phyloP scores from a whole-genome alignment of 2,329 filamentous ascomycete genomes.

The Trichoderma sp. region DNA sequence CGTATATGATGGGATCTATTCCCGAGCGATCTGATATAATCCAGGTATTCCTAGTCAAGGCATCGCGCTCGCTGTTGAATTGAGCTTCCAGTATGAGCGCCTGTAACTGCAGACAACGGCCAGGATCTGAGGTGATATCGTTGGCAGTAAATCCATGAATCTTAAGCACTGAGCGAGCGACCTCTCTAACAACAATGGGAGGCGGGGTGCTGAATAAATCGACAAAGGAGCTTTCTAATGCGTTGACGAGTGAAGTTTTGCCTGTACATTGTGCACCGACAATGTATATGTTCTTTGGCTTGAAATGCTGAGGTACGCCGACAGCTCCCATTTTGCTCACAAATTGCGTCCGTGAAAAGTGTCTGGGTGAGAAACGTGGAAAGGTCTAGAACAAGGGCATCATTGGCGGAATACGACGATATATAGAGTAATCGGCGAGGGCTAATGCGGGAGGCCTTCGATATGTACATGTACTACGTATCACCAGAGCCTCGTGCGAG shows the following conservation, averaged over 20 bases:
- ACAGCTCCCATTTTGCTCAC: not conserved
- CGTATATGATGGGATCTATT: slow-evolving; percentile 42
- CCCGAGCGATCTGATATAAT: slow-evolving; percentile 45
- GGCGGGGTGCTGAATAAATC: slow-evolving; percentile 9
- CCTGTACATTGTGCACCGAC: slow-evolving; percentile 45
- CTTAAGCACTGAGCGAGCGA: slow-evolving; percentile 36
- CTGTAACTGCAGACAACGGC: slow-evolving; percentile 35
- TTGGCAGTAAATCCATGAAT: slow-evolving; percentile 32
- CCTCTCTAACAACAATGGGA: slow-evolving; percentile 35
- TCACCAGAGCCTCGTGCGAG: not conserved
- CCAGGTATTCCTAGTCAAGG: slow-evolving; percentile 25
- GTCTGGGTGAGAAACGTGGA: not conserved
- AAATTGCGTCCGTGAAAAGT: not conserved
- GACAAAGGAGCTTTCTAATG: slow-evolving; percentile 29
- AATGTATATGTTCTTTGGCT: slow-evolving; percentile 37
- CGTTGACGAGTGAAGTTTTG: slow-evolving; percentile 43
- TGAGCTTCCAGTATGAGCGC: slow-evolving; percentile 39
- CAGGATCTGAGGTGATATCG: slow-evolving; percentile 33
- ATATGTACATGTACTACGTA: not conserved
- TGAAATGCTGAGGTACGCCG: not conserved
- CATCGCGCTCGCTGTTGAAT: slow-evolving; percentile 29
- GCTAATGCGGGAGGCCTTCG: slow-evolving; percentile 9
- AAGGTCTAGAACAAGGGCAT: not conserved
- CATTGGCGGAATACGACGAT: not conserved
- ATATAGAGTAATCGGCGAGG: not conserved